Evolutionary conservation across 768 basidiomycete species (phyloP), one percentile per base, ranked within the genome.

Genomic region (Suillus subaureus): DNA sequence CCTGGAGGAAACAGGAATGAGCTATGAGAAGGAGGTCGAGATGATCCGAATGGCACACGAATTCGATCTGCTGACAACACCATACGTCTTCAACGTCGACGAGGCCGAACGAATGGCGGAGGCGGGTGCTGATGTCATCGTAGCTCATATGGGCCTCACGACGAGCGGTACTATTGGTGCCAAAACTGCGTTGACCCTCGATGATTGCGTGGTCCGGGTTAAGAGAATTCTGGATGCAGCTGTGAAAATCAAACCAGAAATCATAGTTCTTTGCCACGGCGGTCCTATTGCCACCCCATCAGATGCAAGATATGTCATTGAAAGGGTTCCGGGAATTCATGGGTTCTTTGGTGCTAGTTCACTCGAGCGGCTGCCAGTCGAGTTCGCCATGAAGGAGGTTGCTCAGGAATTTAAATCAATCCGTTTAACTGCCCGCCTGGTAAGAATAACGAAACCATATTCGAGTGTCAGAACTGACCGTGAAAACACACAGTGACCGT

Each of bases 291-390:
- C 72, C n/a, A 73, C 63, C 3, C 62, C 72, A 16, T 52, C 57
- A 3, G 74, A 75, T 31, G 73, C 66, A 37, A 61, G 54, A 42
- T 70, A 67, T 43, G 63, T 76, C 51, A 69, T 76, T 37, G 67
- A 57, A 52, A 67, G 61, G 2, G 67, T 61, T n/a, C 28, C 57
- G 15, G 69, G 63, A 3, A 64, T 70, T 45, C 69, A 72, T 26
- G 75, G 74, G 16, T 71, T 76, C 68, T 74, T 75, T 18, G 74
- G 74, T 13, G 72, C 72, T n/a, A 75, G 72, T 55, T 66, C 73
- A 51, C 23, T 73, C 40, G 72, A 75, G 61, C 67, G 72, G 39
- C 42, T 73, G 21, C 73, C 68, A 18, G 74, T 75, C 35, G 73
- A 74, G 62, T 52, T n/a, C 0, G 73, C 68, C 54, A 67, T 74